phyloP scores from a whole-genome alignment of 1,284 basidiomycete species.

The Phaffia rhodozyma region DNA sequence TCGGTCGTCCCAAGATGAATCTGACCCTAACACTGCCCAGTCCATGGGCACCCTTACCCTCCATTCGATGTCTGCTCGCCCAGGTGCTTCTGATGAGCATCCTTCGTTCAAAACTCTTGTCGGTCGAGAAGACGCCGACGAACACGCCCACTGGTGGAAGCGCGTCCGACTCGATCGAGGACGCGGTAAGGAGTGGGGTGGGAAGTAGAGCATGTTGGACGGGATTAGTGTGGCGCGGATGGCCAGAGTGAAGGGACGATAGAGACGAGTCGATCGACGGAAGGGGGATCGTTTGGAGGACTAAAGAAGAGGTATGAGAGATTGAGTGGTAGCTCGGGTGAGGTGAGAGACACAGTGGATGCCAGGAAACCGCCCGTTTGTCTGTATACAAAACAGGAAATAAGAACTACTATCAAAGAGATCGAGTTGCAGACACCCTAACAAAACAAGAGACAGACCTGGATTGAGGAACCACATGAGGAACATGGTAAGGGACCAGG shows the following conservation, averaged over 20 bases:
- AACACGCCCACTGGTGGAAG: slow-evolving; percentile 82
- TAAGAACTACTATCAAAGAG: not conserved
- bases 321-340: slow-evolving; percentile 32
- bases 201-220: slow-evolving; percentile 23
- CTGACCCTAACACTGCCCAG: slow-evolving; percentile 78
- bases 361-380: slow-evolving; percentile 87
- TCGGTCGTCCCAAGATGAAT: slow-evolving; percentile 80
- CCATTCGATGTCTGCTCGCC: slow-evolving; percentile 62
- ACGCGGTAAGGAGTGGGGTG: slow-evolving; percentile 31
- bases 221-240: slow-evolving; percentile 17
- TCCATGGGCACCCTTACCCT: slow-evolving; percentile 58
- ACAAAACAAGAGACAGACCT: slow-evolving; percentile 6
- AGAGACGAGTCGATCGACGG: slow-evolving; percentile 6
- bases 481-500: slow-evolving; percentile 5
- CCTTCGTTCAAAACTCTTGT: slow-evolving; percentile 70
- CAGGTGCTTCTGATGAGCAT: slow-evolving; percentile 84
- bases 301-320: slow-evolving; percentile 1
- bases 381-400: slow-evolving; percentile 47
- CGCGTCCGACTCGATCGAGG: slow-evolving; percentile 40
- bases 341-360: slow-evolving; percentile 69
- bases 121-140: slow-evolving; percentile 83
- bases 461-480: slow-evolving; percentile 18
- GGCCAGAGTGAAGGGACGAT: slow-evolving; percentile 4
- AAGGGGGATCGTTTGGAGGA: slow-evolving; percentile 9
- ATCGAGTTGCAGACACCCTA: not conserved